Percentiles rank a stretch among this genome's conserved stretches.
phyloP scores from a whole-genome alignment of 2,329 filamentous ascomycete species.

The Leptographium radiaticola region DNA sequence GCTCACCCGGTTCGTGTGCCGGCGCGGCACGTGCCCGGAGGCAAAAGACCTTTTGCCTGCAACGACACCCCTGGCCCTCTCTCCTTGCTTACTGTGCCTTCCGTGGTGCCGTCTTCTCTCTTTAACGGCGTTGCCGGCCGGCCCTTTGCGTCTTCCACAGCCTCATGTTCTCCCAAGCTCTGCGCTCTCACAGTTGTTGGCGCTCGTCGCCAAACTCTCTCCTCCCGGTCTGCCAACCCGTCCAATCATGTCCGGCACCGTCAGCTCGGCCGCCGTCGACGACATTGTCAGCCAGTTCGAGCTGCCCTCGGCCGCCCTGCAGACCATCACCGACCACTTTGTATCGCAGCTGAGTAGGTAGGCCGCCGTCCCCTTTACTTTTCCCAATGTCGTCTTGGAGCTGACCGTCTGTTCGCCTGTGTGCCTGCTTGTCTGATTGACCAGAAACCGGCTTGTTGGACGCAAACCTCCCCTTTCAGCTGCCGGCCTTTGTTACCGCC shows the following conservation, averaged over 20 bases:
- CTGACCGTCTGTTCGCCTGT: neutral
- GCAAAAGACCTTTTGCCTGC: neutral
- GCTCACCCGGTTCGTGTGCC: neutral
- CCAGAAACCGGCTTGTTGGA: neutral
- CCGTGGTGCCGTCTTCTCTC: neutral
- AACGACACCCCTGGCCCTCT: neutral
- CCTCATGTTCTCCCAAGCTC: neutral
- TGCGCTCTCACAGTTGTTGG: neutral
- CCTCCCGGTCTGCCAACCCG: neutral
- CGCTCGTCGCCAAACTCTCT: neutral
- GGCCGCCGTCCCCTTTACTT: neutral
- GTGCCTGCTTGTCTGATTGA: neutral
- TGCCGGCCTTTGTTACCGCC: conserved; percentile 87
- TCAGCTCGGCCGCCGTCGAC: neutral
- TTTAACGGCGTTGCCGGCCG: neutral
- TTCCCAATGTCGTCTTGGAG: neutral
- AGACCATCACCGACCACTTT: neutral
- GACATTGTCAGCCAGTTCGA: neutral
- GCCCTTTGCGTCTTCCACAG: neutral
- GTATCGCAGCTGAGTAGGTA: neutral
- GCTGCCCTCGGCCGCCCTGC: neutral
- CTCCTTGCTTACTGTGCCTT: neutral
- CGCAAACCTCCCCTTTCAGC: conserved; percentile 38
- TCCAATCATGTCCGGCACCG: neutral
- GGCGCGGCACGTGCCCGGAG: neutral